These are phyloP conservation scores for Fusarium nygamai DNA, from an alignment of 2,329 filamentous ascomycete genomes.

Conservation along the genomic window DNA sequence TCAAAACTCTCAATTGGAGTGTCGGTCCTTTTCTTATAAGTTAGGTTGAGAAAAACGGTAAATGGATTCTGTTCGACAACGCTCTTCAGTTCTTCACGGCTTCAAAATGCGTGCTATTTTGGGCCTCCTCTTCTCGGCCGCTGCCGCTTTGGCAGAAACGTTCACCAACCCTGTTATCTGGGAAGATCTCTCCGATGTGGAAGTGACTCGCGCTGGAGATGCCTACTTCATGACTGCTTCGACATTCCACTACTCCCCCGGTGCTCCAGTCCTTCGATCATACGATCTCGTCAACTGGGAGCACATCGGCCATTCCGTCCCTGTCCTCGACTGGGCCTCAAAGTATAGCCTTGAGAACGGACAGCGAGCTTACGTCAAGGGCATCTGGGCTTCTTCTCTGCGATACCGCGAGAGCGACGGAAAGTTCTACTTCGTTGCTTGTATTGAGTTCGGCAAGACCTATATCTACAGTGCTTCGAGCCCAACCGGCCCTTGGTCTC, in stretches of 20 bases:
- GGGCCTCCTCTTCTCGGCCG: not conserved
- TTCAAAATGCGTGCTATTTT: slow-evolving; percentile 14
- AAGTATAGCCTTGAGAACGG: slow-evolving; percentile 47
- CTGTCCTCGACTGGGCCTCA: slow-evolving; percentile 13
- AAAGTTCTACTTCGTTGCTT: slow-evolving; percentile 47
- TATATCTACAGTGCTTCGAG: slow-evolving; percentile 62
- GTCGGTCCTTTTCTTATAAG: not conserved
- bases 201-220: slow-evolving; percentile 60
- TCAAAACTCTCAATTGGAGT: too few species aligned
- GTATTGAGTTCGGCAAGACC: slow-evolving; percentile 54
- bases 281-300: slow-evolving; percentile 65
- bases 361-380: slow-evolving; percentile 59
- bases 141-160: not conserved
- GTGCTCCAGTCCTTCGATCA: slow-evolving; percentile 64
- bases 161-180: slow-evolving; percentile 44
- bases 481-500: slow-evolving; percentile 55
- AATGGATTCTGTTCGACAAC: too few species aligned
- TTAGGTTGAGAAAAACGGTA: accelerated
- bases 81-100: not conserved
- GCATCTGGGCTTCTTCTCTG: slow-evolving; percentile 62
- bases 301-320: slow-evolving; percentile 55
- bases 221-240: slow-evolving; percentile 66
- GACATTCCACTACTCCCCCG: slow-evolving; percentile 65
- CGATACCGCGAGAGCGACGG: slow-evolving; percentile 19
- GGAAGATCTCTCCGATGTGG: slow-evolving; percentile 64